These are phyloP conservation scores for Hericium erinaceus DNA, from an alignment of 768 basidiomycete genomes.

Conservation along the genomic window DNA sequence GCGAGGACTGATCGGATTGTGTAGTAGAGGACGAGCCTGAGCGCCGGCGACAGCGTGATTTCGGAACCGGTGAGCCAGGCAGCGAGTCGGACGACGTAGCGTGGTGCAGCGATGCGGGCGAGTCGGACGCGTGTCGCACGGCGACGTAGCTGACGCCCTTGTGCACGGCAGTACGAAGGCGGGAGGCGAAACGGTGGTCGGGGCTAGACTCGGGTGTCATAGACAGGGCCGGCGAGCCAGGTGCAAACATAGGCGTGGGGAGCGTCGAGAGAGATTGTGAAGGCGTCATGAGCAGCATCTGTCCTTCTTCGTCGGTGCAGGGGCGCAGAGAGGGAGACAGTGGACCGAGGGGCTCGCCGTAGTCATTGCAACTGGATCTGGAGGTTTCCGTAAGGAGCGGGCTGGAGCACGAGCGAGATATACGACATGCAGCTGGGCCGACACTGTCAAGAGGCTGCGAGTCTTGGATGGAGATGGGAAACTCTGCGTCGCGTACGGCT, in stretches of 20 bases:
- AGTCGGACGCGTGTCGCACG: neutral
- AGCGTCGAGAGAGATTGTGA: neutral
- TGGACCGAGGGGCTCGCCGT: neutral
- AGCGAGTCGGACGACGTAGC: neutral
- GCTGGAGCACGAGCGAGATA: neutral
- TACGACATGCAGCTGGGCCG: too few species aligned
- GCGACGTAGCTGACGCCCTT: constrained; percentile 1
- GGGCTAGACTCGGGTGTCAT: constrained; percentile 3
- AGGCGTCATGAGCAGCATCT: neutral
- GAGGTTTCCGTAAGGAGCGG: neutral
- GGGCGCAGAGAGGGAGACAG: neutral
- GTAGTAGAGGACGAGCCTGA: constrained; percentile 3
- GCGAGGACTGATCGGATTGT: neutral
- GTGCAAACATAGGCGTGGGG: neutral
- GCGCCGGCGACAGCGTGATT: neutral
- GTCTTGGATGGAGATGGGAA: neutral
- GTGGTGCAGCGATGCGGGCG: neutral
- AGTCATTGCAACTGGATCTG: neutral
- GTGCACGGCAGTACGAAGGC: neutral
- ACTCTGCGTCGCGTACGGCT: neutral
- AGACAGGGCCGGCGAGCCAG: neutral
- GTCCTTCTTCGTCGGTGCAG: neutral
- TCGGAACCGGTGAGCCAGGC: neutral
- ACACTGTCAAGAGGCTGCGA: neutral
- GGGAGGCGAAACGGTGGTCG: neutral